Evolutionary conservation across 1,284 basidiomycete species (phyloP).

Genomic region (Chondrostereum purpureum): DNA sequence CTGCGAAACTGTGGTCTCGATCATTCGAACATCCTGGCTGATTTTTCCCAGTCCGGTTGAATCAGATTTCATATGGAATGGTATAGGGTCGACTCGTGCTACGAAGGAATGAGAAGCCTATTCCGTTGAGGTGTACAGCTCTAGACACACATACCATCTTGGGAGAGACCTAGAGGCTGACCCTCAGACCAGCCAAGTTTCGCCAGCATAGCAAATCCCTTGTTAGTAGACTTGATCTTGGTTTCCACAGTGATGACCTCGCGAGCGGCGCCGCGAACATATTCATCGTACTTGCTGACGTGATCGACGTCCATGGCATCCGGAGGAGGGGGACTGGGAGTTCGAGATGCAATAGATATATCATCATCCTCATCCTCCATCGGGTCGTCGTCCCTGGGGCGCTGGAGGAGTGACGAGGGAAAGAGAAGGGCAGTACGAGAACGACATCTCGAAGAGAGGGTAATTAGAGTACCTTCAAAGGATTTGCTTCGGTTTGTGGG

Average conservation of each 20-base stretch:
- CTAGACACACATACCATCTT: conserved; percentile 47
- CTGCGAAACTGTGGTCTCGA: conserved; percentile 75
- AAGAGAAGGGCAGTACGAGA: conserved; percentile 42
- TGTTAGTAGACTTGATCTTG: conserved; percentile 68
- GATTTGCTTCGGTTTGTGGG: conserved; percentile 12
- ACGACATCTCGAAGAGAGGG: conserved; percentile 30
- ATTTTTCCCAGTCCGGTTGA: conserved; percentile 71
- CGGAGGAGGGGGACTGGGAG: conserved; percentile 49
- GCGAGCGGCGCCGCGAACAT: conserved; percentile 37
- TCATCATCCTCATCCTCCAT: conserved; percentile 49
- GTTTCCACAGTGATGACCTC: conserved; percentile 76
- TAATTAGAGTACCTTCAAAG: conserved; percentile 64
- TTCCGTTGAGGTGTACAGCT: neutral
- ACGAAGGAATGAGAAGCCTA: neutral
- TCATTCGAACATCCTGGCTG: conserved; percentile 71
- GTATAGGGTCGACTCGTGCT: conserved; percentile 77
- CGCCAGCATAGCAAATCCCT: conserved; percentile 71
- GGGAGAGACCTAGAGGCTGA: conserved; percentile 67
- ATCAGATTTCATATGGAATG: conserved; percentile 72
- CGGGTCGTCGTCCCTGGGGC: conserved; percentile 39
- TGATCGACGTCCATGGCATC: conserved; percentile 50
- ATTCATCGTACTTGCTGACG: conserved; percentile 57
- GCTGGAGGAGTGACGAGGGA: conserved; percentile 48
- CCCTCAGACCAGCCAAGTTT: conserved; percentile 80
- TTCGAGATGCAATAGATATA: conserved; percentile 63